phyloP scores from a whole-genome alignment of 257 asterid genomes.

The Nicotiana sylvestris region DNA sequence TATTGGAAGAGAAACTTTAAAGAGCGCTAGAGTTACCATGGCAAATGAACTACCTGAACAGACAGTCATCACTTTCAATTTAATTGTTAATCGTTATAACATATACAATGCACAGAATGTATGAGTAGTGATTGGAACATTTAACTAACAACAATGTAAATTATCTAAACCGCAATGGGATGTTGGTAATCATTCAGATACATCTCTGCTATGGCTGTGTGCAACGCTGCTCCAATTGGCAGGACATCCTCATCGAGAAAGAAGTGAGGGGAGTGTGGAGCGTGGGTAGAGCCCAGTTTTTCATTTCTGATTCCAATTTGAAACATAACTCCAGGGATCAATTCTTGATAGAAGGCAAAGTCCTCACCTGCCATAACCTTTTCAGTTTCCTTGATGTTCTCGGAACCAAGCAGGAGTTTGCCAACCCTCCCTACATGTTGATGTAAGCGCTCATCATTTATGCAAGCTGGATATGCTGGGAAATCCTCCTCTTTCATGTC shows the following conservation, averaged over 20 bases:
- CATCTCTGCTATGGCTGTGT: conserved; percentile 37
- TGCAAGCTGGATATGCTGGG: conserved; percentile 66
- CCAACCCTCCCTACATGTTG: conserved; percentile 59
- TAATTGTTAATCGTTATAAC: background rate
- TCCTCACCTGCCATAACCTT: conserved; percentile 85
- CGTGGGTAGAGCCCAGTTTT: conserved; percentile 49
- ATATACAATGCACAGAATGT: background rate
- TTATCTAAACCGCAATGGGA: background rate
- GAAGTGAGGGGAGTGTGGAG: conserved; percentile 53
- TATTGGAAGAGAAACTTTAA: background rate
- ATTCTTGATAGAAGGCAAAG: conserved; percentile 70
- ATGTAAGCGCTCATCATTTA: conserved; percentile 51
- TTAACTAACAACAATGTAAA: background rate
- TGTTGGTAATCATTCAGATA: conserved; percentile 30
- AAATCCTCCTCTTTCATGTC: conserved; percentile 45
- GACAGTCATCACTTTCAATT: background rate
- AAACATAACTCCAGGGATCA: conserved; percentile 68
- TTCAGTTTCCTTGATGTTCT: conserved; percentile 34
- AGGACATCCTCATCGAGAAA: conserved; percentile 70
- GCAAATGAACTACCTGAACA: background rate
- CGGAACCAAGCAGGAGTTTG: conserved; percentile 46
- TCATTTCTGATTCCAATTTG: conserved; percentile 62
- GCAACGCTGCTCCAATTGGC: conserved; percentile 67
- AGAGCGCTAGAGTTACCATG: background rate
- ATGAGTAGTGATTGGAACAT: background rate